phyloP scores from a whole-genome alignment of 306 rosid species.

The Prunus armeniaca region DNA sequence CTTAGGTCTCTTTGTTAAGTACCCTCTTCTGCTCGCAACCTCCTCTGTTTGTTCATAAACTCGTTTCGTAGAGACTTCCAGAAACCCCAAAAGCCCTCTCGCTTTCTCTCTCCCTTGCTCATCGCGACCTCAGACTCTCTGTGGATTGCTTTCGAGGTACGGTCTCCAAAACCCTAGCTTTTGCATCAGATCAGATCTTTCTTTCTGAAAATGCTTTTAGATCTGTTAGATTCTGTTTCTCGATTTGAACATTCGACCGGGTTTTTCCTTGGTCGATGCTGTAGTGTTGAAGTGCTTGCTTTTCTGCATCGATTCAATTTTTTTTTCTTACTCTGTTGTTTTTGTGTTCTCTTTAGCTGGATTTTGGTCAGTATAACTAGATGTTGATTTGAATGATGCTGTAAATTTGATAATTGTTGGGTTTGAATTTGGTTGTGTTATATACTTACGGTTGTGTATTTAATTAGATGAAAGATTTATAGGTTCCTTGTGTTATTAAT shows the following conservation, averaged over 20 bases:
- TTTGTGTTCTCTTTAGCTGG: neutral
- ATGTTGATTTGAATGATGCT: neutral
- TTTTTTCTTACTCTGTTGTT: too few relatives aligned
- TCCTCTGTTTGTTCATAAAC: neutral
- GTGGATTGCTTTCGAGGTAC: slow-evolving; percentile 42
- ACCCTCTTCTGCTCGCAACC: neutral
- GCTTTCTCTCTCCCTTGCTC: neutral
- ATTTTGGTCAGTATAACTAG: neutral
- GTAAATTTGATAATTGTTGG: neutral
- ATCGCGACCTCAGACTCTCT: neutral
- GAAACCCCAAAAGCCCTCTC: slow-evolving; percentile 24
- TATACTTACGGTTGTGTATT: neutral
- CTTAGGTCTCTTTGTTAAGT: slow-evolving; percentile 21
- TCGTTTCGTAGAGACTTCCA: slow-evolving; percentile 43
- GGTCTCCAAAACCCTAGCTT: slow-evolving; percentile 7
- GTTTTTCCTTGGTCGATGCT: neutral
- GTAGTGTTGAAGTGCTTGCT: neutral
- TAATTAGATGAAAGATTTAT: neutral
- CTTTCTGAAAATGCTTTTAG: slow-evolving; percentile 18
- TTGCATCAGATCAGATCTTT: slow-evolving; percentile 24
- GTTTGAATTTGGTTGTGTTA: neutral
- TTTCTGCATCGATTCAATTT: neutral
- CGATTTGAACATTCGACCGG: slow-evolving; percentile 18
- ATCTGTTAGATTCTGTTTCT: slow-evolving; percentile 40
- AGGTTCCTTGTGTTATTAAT: neutral